Evolutionary conservation across 805 yeast species (phyloP), one percentile per base, ranked within the genome.

Genomic region (Wickerhamiella dianesei): DNA sequence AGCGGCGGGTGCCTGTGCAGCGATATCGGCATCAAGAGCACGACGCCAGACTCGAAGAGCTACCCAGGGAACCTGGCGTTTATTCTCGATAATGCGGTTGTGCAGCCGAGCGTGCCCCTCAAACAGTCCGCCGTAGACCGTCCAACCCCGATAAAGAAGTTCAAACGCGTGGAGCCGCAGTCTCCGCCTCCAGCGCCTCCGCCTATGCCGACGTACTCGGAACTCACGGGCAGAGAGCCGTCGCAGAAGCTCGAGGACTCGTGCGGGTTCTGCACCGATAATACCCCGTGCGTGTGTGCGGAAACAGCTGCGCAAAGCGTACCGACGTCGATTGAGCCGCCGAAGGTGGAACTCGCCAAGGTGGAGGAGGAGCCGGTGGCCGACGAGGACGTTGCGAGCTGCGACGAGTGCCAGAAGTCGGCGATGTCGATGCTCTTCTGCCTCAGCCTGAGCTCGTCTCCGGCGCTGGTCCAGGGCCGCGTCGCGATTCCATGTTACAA

Each of bases 211-310:
- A 25, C 32, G 9, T 25, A 25, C 32, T 25, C 32, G 9, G 32
- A 25, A 12, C 32, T 25, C 32, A 25, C 32, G 32, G 32, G 32
- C 32, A 6, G 32, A 6, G 32, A 25, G 32, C 32, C 32, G 18
- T n/a, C 40, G 8, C 41, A 17, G 14, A 40, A n/a, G 21, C 18
- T 45, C 4, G 54, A 74, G 47, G 88, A 80, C 50, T 76, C 80
- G 46, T 87, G 96, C 63, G 96, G 96, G 0, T 86, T 87, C 63
- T 87, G 96, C 57, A 77, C 94, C 0, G 94, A 82, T 55, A 87
- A 77, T 54, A 76, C 94, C 0, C 85, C 94, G 2, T 87, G 96
- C 64, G 84, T 87, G 1, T 87, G 96, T 59, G 73, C 88, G 35
- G 95, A 46, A 29, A 46, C 44, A 13, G 50, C 84, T 55, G 81